Evolutionary conservation across 164 flowering plant species (phyloP), one percentile per base, ranked within the genome.

Genomic region (Euptelea pleiosperma): DNA sequence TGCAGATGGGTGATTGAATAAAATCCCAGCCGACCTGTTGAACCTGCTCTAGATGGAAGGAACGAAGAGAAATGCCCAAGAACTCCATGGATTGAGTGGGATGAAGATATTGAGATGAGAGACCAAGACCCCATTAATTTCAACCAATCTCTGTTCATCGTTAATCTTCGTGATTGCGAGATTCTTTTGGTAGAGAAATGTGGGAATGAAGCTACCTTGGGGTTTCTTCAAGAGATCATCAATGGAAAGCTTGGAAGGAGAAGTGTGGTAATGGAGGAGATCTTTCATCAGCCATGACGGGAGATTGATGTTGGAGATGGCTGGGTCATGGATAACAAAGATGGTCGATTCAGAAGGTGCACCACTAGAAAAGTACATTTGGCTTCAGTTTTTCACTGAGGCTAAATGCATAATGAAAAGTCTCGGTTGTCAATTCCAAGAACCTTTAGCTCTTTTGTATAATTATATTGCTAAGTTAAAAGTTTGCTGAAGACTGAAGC

Each of bases 241-340:
- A 35, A 75, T 26, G 30, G 79, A 52, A 11, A 77, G 66, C 33
- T 57, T 69, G 28, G 63, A 26, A n/a, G 88, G 79, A 39, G 66
- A 64, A 14, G 73, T 73, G 61, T 87, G 94, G 72, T 78, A 82
- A 10, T 59, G 77, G 28, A 84, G 63, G 56, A 84, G 76, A 12
- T 66, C 58, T 39, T 60, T 69, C 43, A 70, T 28, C 24, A 70
- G 51, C 59, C 37, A 51, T 4, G 82, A 66, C 52, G 80, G 75
- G 50, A 70, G 63, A 34, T 81, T 62, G 40, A 57, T 11, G 61
- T 76, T 69, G 19, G 74, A 55, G 29, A 84, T 60, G 61, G 76
- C 67, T 3, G 80, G 42, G 63, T 84, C 90, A n/a, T 62, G 41
- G 55, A 87, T 70, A 37, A 82, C 94, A 54, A 87, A 84, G 63